Conservation (phyloP, 2,329 filamentous ascomycete species). For the Exserohilum turcica region DNA sequence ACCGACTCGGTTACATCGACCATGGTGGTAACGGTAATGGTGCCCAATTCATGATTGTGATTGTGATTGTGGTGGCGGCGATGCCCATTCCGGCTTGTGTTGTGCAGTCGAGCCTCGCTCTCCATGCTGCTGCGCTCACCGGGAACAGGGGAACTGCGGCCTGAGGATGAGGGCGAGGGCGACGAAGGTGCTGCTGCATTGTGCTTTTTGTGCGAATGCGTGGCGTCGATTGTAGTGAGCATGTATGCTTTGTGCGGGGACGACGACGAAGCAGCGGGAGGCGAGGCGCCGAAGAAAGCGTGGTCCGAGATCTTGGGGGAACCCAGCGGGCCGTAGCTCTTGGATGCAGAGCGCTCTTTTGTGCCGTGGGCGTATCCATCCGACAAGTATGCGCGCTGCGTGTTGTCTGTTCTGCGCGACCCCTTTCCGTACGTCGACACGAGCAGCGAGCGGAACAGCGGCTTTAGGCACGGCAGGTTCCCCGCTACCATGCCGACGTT, state of each 20-base stretch:
- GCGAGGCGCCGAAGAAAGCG: conserved; percentile 3
- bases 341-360: conserved; percentile 10
- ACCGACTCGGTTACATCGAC: conserved; percentile 18
- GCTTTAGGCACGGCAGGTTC: conserved; percentile 52
- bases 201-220: not conserved
- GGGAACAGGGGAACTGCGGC: conserved; percentile 3
- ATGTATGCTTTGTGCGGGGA: conserved; percentile 10
- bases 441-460: conserved; percentile 48
- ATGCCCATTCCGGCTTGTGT: too few species aligned
- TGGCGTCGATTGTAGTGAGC: conserved; percentile 17
- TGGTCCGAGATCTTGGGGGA: conserved; percentile 6
- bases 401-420: conserved; percentile 13
- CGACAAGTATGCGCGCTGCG: conserved; percentile 17
- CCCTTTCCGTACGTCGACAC: conserved; percentile 38
- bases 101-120: conserved; percentile 3
- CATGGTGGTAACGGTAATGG: conserved; percentile 19
- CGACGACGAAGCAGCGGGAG: not conserved
- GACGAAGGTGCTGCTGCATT: not conserved
- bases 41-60: conserved; percentile 3
- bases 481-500: conserved; percentile 53
- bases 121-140: conserved; percentile 9
- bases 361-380: conserved; percentile 26
- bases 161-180: not conserved
- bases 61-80: too few species aligned
- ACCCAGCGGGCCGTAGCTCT: conserved; percentile 11